A percentile compares a stretch with the other conserved stretches of the same genome.
Conservation (phyloP, 768 basidiomycete species). For the Nidularia sp. region DNA sequence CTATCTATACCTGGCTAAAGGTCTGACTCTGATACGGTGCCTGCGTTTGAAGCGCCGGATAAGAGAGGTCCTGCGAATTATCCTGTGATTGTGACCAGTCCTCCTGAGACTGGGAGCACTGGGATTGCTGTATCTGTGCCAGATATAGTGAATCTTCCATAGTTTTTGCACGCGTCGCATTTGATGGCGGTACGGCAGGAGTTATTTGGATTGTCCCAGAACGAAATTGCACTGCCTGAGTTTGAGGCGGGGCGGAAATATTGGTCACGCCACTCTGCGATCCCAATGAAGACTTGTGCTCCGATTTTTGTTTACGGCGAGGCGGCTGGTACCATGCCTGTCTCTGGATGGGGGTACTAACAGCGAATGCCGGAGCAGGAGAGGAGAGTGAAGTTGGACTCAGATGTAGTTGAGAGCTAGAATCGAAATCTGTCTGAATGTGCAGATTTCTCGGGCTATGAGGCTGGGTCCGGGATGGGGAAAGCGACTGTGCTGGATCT, state of each 20-base stretch:
- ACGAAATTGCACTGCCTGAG: conserved; percentile 15
- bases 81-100: neutral
- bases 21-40: conserved; percentile 51
- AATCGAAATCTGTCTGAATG: too few relatives aligned
- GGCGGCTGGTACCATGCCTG: conserved; percentile 31
- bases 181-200: too few relatives aligned
- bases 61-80: conserved; percentile 19
- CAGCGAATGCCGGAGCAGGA: conserved; percentile 10
- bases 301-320: neutral
- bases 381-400: too few relatives aligned
- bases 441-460: too few relatives aligned
- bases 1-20: conserved; percentile 20
- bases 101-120: too few relatives aligned
- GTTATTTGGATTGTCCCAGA: conserved; percentile 21
- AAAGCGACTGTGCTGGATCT: too few relatives aligned
- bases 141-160: neutral
- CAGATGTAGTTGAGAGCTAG: too few relatives aligned
- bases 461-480: too few relatives aligned
- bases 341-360: conserved; percentile 15
- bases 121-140: neutral
- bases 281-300: too few relatives aligned
- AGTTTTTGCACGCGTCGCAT: neutral
- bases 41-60: conserved; percentile 45
- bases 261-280: too few relatives aligned
- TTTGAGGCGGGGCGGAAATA: too few relatives aligned